phyloP scores from a whole-genome alignment of 139 green algal species.

The Tetratostichococcus sp. region DNA sequence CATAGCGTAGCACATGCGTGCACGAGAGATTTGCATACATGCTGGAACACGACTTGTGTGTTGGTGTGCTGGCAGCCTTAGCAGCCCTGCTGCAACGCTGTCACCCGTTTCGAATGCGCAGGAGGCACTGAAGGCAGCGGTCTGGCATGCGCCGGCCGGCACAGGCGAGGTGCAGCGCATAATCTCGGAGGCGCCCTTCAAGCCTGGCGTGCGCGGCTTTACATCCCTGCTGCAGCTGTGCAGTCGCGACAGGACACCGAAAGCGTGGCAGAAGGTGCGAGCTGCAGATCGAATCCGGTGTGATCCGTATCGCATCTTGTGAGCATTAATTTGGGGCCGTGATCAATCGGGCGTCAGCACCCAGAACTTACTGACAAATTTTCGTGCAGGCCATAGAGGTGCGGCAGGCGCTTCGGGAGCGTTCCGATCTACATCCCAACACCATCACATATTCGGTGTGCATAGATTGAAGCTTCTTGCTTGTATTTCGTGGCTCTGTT shows the following conservation, averaged over 20 bases:
- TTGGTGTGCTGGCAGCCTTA: too few relatives aligned
- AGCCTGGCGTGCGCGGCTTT: constrained; percentile 37
- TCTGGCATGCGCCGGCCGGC: constrained; percentile 15
- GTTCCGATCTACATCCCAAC: constrained; percentile 21
- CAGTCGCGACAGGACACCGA: constrained; percentile 12
- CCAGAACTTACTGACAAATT: background rate
- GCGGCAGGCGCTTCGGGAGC: background rate
- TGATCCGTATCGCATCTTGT: too few relatives aligned
- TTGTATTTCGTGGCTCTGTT: background rate
- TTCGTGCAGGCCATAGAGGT: background rate
- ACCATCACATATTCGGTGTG: constrained; percentile 35
- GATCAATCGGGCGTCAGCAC: background rate
- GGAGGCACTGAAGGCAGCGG: constrained; percentile 12
- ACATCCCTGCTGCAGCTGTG: constrained; percentile 42
- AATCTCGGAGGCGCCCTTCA: constrained; percentile 13
- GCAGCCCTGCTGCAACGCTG: background rate
- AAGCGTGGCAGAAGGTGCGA: constrained; percentile 32
- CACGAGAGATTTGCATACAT: too few relatives aligned
- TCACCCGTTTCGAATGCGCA: too few relatives aligned
- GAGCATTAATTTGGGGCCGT: too few relatives aligned
- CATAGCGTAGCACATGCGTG: too few relatives aligned
- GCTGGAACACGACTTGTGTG: too few relatives aligned
- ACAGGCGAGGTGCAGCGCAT: constrained; percentile 21
- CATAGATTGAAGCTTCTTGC: constrained; percentile 12
- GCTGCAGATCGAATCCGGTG: too few relatives aligned